Evolutionary conservation across 805 yeast species (phyloP).

Genomic region (Scheffersomyces amazonensis): DNA sequence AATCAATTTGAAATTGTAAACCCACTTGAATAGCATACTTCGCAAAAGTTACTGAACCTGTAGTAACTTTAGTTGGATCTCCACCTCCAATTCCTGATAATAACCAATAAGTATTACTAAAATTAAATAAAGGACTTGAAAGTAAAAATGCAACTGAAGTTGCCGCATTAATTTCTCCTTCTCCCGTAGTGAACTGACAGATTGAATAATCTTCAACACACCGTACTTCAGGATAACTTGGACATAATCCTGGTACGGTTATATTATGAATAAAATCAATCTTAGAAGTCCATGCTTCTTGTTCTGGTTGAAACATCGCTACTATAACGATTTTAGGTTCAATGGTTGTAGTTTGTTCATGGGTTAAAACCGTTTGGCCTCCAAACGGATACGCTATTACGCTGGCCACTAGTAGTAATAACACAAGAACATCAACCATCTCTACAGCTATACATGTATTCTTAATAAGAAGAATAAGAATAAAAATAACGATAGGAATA

Average conservation of each 20-base stretch:
- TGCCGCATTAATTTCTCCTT: slow-evolving; percentile 68
- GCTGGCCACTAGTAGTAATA: too few species aligned
- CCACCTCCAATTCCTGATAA: slow-evolving; percentile 63
- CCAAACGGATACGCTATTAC: neutral
- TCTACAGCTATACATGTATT: too few species aligned
- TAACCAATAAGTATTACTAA: neutral
- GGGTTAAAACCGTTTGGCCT: neutral
- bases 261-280: slow-evolving; percentile 51
- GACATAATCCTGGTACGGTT: slow-evolving; percentile 65
- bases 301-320: slow-evolving; percentile 54
- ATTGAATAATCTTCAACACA: slow-evolving; percentile 48
- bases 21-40: slow-evolving; percentile 61
- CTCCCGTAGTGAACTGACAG: slow-evolving; percentile 65
- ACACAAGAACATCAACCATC: too few species aligned
- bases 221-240: slow-evolving; percentile 53
- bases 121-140: slow-evolving; percentile 54
- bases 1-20: slow-evolving; percentile 56
- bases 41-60: slow-evolving; percentile 61
- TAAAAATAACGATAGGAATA: too few species aligned
- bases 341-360: neutral
- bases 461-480: too few species aligned
- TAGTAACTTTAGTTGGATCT: slow-evolving; percentile 51
- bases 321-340: slow-evolving; percentile 56
- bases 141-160: slow-evolving; percentile 56
- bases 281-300: slow-evolving; percentile 50